Percentiles rank a stretch among this genome's conserved stretches.
These are phyloP conservation scores for Phytopythium chamaehyphon DNA, from an alignment of 352 stramenopile species.

Conservation along the genomic window DNA sequence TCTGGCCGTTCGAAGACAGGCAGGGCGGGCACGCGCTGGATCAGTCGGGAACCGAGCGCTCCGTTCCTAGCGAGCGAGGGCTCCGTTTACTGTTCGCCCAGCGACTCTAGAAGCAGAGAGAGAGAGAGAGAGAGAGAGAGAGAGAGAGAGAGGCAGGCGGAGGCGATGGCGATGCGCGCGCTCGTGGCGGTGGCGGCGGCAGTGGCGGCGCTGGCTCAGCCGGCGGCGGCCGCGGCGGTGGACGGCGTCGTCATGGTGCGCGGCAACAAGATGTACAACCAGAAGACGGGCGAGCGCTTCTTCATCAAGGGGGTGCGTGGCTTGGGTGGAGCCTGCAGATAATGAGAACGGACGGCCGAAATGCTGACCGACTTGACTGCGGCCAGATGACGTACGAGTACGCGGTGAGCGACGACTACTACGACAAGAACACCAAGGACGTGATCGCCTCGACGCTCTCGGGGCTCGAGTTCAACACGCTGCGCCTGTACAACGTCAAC, in stretches of 20 bases:
- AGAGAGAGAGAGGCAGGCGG: slow-evolving; percentile 8
- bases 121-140: not conserved
- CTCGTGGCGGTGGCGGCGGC: slow-evolving; percentile 5
- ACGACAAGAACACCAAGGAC: slow-evolving; percentile 79
- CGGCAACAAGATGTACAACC: slow-evolving; percentile 87
- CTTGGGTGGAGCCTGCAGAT: too few relatives aligned
- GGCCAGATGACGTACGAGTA: slow-evolving; percentile 84
- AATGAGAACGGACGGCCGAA: not conserved
- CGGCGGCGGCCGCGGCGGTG: slow-evolving; percentile 11
- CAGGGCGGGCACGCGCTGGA: slow-evolving; percentile 1
- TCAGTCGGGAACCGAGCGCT: slow-evolving; percentile 2
- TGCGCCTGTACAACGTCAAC: slow-evolving; percentile 88
- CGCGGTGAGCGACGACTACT: slow-evolving; percentile 82
- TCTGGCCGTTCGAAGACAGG: not conserved
- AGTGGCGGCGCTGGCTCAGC: slow-evolving; percentile 11
- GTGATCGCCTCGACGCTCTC: slow-evolving; percentile 61
- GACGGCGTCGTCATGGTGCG: slow-evolving; percentile 68
- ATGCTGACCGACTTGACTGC: not conserved
- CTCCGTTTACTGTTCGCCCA: not conserved
- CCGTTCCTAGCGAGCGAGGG: not conserved
- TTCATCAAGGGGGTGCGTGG: slow-evolving; percentile 79
- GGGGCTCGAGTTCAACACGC: slow-evolving; percentile 78
- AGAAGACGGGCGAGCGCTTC: slow-evolving; percentile 76
- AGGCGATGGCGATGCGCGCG: slow-evolving; percentile 9
- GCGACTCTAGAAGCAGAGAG: too few relatives aligned